Evolutionary conservation across 2,329 filamentous ascomycete genomes (phyloP), one percentile per base, ranked within the genome.

Genomic region (Exophiala sideris): DNA sequence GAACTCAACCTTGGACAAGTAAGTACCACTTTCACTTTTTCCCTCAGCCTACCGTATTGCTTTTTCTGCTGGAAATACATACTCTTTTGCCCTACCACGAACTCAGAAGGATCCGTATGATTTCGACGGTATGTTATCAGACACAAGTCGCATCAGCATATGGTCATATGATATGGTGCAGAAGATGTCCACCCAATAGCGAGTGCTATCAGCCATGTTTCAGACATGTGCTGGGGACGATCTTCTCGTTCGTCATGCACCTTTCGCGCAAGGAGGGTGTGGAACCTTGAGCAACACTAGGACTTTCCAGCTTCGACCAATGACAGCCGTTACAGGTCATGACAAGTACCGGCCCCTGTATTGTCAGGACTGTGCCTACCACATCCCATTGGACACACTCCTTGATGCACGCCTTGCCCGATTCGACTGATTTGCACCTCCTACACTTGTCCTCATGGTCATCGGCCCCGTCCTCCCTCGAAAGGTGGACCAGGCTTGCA

Each of bases 1-100:
- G 24, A 81, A 95, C 70, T 86, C 90, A 60, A 79, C 85, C 70
- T 76, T 96, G 72, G 92, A 97, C 77, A 95, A 90, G 92, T 97
- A 84, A 86, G 89, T 80, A 64, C 64, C 64, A 59, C 64, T 67
- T 61, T 54, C 59, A 18, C 57, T 62, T 59, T 60, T 58, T 56
- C 56, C 44, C 55, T 21, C 48, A 11, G 16, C 9, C 45, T 21
- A 48, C 41, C 49, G 50, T 14, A 45, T 50, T 54, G 38, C 36
- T 35, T 46, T 44, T 44, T 16, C 32, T 48, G 41, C 42, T 52
- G 40, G 32, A 32, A 18, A 46, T 34, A 10, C 12, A 18, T 20
- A 14, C n/a, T 39, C 14, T 24, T 49, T 40, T 53, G 47, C 55
- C 52, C 48, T 42, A 49, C 50, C 21, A 50, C 45, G 16, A 16